Evolutionary conservation across 2,329 filamentous ascomycete genomes (phyloP).

Genomic region (Beauveria sp.): DNA sequence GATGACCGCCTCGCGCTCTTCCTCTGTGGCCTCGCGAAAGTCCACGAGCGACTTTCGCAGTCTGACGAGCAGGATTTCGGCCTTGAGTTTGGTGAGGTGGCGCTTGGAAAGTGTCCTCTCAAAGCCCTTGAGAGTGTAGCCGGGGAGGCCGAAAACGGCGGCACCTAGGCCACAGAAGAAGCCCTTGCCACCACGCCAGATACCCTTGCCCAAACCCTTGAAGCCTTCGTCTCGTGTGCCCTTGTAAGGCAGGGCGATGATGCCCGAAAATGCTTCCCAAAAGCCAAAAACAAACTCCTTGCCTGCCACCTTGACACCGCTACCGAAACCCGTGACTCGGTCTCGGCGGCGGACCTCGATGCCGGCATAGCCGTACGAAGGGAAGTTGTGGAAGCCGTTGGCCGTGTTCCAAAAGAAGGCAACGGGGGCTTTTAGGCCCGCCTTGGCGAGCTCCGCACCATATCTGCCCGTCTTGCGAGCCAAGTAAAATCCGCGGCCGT

Average conservation of each 20-base stretch:
- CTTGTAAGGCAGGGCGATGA: constrained; percentile 56
- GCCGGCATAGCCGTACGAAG: constrained; percentile 57
- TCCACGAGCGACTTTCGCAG: constrained; percentile 24
- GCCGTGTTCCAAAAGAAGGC: constrained; percentile 61
- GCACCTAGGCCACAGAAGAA: constrained; percentile 37
- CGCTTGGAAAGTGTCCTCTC: constrained; percentile 38
- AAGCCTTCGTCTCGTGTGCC: constrained; percentile 56
- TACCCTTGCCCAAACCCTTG: constrained; percentile 54
- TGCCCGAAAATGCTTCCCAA: constrained; percentile 60
- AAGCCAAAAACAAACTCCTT: constrained; percentile 58
- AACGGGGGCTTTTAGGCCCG: constrained; percentile 57
- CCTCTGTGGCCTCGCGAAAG: constrained; percentile 17
- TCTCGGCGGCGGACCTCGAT: constrained; percentile 56
- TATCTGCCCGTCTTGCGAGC: constrained; percentile 42
- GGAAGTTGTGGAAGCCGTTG: constrained; percentile 67
- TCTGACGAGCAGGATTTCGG: constrained; percentile 26
- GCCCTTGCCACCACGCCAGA: constrained; percentile 36
- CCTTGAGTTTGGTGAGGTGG: constrained; percentile 24
- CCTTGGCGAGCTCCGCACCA: constrained; percentile 51
- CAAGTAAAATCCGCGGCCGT: constrained; percentile 21
- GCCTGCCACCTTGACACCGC: constrained; percentile 50
- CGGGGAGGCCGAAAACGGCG: constrained; percentile 18
- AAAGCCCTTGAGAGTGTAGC: constrained; percentile 46
- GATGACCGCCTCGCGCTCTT: constrained; percentile 17
- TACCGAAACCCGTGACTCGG: constrained; percentile 60